Percentiles rank a stretch among this genome's conserved stretches.
These are phyloP conservation scores for Diaporthe ilicicola DNA, from an alignment of 2,329 filamentous ascomycete genomes.

Conservation along the genomic window DNA sequence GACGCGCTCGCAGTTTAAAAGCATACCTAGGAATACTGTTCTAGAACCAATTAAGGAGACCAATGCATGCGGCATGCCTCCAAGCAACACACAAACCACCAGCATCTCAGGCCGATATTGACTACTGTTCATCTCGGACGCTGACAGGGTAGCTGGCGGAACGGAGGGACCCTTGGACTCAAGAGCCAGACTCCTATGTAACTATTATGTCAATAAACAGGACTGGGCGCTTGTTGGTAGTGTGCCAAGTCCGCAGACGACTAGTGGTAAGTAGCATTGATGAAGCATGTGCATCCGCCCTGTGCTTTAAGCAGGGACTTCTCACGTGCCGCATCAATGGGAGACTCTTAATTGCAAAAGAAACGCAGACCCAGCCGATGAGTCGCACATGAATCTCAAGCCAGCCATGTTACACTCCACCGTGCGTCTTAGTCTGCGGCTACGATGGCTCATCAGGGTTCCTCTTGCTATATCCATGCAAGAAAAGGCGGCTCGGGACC, in stretches of 20 bases:
- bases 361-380: not conserved
- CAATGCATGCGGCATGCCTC: too few relatives aligned
- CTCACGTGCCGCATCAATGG: not conserved
- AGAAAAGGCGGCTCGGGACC: not conserved
- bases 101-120: not conserved
- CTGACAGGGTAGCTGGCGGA: not conserved
- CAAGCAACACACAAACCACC: too few relatives aligned
- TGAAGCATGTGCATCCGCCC: not conserved
- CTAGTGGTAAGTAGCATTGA: not conserved
- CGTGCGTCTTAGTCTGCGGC: too few relatives aligned
- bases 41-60: too few relatives aligned
- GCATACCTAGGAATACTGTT: too few relatives aligned
- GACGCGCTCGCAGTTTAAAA: not conserved
- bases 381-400: not conserved
- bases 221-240: not conserved
- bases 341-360: rapidly evolving
- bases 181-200: not conserved
- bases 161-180: too few relatives aligned
- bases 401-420: too few relatives aligned
- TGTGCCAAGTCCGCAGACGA: not conserved
- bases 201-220: too few relatives aligned
- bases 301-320: too few relatives aligned
- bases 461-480: not conserved
- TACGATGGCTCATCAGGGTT: not conserved
- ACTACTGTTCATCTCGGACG: not conserved